These are phyloP conservation scores for Pleurotus citrinopileatus DNA, from an alignment of 768 basidiomycete species.

Conservation along the genomic window DNA sequence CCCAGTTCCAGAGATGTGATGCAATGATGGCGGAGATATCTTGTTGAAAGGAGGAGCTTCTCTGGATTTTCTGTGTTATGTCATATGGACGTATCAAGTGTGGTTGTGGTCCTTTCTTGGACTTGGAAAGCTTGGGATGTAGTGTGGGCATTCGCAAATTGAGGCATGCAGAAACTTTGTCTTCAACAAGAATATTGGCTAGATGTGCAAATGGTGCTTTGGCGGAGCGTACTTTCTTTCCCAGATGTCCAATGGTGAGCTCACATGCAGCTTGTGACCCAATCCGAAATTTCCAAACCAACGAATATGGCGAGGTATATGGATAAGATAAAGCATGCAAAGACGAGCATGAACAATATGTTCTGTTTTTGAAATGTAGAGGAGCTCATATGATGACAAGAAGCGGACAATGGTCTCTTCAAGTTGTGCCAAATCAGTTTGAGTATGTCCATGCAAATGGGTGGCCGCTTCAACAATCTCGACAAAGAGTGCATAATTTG, in stretches of 20 bases:
- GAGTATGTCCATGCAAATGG: constrained; percentile 18
- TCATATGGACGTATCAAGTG: background rate
- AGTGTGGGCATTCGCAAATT: constrained; percentile 21
- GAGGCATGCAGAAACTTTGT: constrained; percentile 19
- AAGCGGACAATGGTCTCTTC: constrained; percentile 22
- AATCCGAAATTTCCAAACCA: constrained; percentile 33
- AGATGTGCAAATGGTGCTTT: constrained; percentile 29
- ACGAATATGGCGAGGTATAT: constrained; percentile 30
- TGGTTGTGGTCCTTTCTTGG: background rate
- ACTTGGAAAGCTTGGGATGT: background rate
- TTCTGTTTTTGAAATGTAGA: constrained; percentile 24
- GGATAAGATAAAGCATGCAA: constrained; percentile 31
- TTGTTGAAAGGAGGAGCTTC: background rate
- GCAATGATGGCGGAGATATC: background rate
- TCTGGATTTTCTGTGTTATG: background rate
- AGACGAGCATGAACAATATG: constrained; percentile 22
- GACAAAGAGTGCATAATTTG: constrained; percentile 25
- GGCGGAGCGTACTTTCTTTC: constrained; percentile 26
- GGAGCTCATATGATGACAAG: constrained; percentile 20
- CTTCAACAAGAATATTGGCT: constrained; percentile 22
- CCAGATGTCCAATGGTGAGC: constrained; percentile 22
- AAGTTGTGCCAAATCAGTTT: constrained; percentile 18
- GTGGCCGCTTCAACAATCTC: constrained; percentile 26
- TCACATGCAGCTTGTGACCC: constrained; percentile 31
- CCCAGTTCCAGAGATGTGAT: background rate